These are phyloP conservation scores for Plasmodiophora brassicae DNA, from an alignment of 208 protist species.

Conservation along the genomic window DNA sequence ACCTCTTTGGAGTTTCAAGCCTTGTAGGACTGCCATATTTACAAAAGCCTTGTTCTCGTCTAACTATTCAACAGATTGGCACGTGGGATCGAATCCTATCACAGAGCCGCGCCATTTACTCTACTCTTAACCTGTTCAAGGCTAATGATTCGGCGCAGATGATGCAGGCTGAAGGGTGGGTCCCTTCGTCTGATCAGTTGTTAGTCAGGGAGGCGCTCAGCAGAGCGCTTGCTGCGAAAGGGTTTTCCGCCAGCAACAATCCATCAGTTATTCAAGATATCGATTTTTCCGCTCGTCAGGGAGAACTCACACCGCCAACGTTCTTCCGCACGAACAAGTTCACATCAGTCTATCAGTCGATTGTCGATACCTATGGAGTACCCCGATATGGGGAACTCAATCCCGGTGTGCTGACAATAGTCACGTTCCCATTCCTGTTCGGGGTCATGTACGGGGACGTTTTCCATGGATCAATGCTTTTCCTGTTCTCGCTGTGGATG, in stretches of 20 bases:
- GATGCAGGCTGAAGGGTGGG: slow-evolving; percentile 24
- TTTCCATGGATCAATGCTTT: slow-evolving; percentile 80
- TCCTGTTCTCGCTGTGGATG: slow-evolving; percentile 38
- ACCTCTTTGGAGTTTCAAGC: slow-evolving; percentile 4
- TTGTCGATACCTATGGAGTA: slow-evolving; percentile 86
- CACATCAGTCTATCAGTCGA: slow-evolving; percentile 77
- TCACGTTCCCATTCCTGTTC: slow-evolving; percentile 99
- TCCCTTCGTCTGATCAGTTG: background rate
- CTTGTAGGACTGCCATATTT: background rate
- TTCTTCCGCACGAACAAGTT: slow-evolving; percentile 93
- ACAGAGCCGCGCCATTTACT: background rate
- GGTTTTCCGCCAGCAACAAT: slow-evolving; percentile 15
- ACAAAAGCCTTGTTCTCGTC: too few species aligned
- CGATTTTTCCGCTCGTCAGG: background rate
- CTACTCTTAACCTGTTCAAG: slow-evolving; percentile 13
- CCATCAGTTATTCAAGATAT: slow-evolving; percentile 1
- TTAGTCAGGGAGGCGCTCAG: background rate
- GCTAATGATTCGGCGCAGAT: slow-evolving; percentile 1
- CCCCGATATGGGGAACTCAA: slow-evolving; percentile 61
- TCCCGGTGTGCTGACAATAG: slow-evolving; percentile 75
- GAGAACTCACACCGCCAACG: slow-evolving; percentile 80
- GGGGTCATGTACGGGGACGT: slow-evolving; percentile 99
- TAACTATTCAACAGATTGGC: too few species aligned
- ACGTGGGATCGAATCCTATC: background rate
- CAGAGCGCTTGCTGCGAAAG: background rate